phyloP scores from a whole-genome alignment of 163 green algal genomes.

The Coccomyxa subellipsoidea region DNA sequence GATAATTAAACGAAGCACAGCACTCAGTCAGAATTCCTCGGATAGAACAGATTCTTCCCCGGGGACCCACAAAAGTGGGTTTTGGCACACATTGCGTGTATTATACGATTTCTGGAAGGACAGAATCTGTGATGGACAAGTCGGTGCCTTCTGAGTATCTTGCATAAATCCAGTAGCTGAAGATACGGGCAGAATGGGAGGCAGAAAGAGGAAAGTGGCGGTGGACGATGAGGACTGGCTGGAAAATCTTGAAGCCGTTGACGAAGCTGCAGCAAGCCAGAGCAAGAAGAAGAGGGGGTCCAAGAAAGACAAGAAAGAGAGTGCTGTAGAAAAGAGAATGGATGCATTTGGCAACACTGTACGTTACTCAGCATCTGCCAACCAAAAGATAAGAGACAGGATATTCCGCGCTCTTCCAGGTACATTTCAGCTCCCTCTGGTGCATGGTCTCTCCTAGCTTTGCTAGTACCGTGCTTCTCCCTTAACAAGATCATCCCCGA shows the following conservation, averaged over 20 bases:
- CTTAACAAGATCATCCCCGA: neutral
- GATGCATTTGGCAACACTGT: neutral
- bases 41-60: no score
- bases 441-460: neutral
- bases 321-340: neutral
- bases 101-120: no score
- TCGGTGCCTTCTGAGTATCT: no score
- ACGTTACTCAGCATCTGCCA: neutral
- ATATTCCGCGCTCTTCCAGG: neutral
- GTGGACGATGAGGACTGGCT: neutral
- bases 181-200: neutral
- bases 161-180: no score
- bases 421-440: neutral
- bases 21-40: no score
- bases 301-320: neutral
- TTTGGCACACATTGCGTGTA: no score
- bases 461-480: neutral
- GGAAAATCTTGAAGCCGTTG: neutral
- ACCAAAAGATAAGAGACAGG: neutral
- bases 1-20: no score
- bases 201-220: neutral
- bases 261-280: neutral
- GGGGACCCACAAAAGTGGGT: no score
- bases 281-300: neutral
- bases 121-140: no score